Base-by-base conservation (phyloP, 306 rosid species). In the Corylus heterophylla region DNA sequence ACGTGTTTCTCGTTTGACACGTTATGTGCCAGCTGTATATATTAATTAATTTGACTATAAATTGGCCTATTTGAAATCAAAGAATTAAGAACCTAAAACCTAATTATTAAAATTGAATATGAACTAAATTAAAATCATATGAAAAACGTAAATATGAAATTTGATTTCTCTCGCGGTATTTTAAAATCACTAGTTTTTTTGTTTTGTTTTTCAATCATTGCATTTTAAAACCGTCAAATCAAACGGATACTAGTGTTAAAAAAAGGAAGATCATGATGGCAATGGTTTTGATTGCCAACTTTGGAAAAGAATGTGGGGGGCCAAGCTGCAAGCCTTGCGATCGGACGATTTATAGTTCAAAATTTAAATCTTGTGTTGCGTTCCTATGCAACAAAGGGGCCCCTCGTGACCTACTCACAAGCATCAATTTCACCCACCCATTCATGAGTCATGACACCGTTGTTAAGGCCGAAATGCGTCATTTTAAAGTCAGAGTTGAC, bases 281-380 rank as follows among this genome's bases (percentile, higher is more conserved):
- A 67, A 66, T 35, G 70, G 71, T 18, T 27, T 68, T 1, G 11
- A n/a, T 71, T 74, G 82, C 83, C 75, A 74, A 20, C 58, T 50
- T 76, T 69, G 83, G 82, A 73, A 31, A 69, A 79, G 80, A 77
- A 51, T 52, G 69, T 49, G 52, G 16, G 52, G 62, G 87, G 76
- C 44, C 84, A 52, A 72, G 13, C 54, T 69, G 47, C 35, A 29
- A 44, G 69, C 25, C 7, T 52, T 11, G 4, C 61, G 25, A 31
- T 44, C 8, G 47, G 29, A 35, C 22, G 31, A 18, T 35, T 17
- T 10, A 29, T 4, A 4, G 58, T 80, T 75, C 75, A 67, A 71
- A 55, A 39, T 73, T 71, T 16, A 22, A 67, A 37, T 7, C 44
- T 54, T 13, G 1, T 10, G 7, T 4, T 22, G 35, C 35, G 35